A percentile compares a stretch with the other conserved stretches of the same genome.
phyloP scores from a whole-genome alignment of 2,329 filamentous ascomycete genomes.

The Huntiella decipiens region DNA sequence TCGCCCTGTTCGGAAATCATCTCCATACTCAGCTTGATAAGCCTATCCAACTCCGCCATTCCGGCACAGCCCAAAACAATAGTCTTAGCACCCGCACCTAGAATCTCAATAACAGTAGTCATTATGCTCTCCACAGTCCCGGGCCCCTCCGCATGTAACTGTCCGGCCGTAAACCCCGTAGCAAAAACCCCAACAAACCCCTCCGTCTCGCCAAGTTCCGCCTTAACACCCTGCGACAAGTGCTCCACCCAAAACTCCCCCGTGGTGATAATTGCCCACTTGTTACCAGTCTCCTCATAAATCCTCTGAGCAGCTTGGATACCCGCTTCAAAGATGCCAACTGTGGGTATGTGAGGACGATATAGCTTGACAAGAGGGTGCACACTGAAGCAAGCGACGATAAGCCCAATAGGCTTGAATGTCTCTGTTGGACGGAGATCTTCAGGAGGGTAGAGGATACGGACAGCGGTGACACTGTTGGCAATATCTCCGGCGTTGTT shows the following conservation, averaged over 20 bases:
- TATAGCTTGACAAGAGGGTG: constrained; percentile 38
- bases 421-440: neutral
- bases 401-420: constrained; percentile 46
- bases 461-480: constrained; percentile 44
- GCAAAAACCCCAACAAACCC: constrained; percentile 66
- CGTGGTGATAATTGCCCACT: constrained; percentile 78
- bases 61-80: constrained; percentile 79
- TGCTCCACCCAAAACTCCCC: constrained; percentile 67
- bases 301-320: constrained; percentile 42
- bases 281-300: constrained; percentile 14
- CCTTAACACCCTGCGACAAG: constrained; percentile 43
- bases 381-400: constrained; percentile 76
- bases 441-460: constrained; percentile 21
- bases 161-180: constrained; percentile 60
- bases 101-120: constrained; percentile 47
- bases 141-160: constrained; percentile 53
- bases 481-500: constrained; percentile 53
- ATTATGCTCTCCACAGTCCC: constrained; percentile 49
- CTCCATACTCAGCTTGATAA: constrained; percentile 48
- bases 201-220: constrained; percentile 37
- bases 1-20: constrained; percentile 38
- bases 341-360: constrained; percentile 26
- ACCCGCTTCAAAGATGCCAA: constrained; percentile 77
- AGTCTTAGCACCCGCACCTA: constrained; percentile 33
- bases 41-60: constrained; percentile 67